Base-by-base conservation (phyloP, 306 rosid species). In the Cucumis cinereus region DNA sequence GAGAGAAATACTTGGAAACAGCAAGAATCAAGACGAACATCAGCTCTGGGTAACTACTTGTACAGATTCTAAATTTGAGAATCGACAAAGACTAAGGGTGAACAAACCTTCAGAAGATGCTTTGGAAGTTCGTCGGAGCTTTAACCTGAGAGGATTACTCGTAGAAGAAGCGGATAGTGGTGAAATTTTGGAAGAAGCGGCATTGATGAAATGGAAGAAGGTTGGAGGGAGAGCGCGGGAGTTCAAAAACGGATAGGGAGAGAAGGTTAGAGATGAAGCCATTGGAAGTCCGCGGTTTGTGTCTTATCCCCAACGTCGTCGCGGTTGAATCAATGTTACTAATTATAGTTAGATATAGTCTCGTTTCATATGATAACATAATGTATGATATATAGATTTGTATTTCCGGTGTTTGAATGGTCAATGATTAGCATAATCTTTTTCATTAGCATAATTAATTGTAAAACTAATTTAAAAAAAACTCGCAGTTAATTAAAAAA, bases 71-170 rank as follows among this genome's bases (percentile, higher is more conserved):
- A n/a, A 47, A 47, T 0, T 0, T 20, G 54, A 80, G 69, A 71
- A 85, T 62, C 43, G 7, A 33, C 67, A 38, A 38, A 3, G 35
- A 5, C 8, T 0, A 33, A 22, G 23, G 59, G 60, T 1, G 56
- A 16, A 11, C 61, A 22, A 10, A 88, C 98, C 94, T 88, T 90
- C 84, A 69, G 93, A 79, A 59, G 94, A 86, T 7, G 87, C 87
- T 86, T 77, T 83, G 0, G 0, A 80, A 33, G 62, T 47, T 77
- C 13, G 77, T 7, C 82, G 82, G 85, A 81, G 85, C 78, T 90
- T 89, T 12, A 82, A 84, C 60, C 80, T 81, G 55, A 52, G 67
- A 56, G 61, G 67, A 73, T 22, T 81, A 50, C 60, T 79, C 7
- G 71, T 35, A 43, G 80, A 79, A 14, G 77, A 77, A 64, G 73